These are phyloP conservation scores for Lindgomyces ingoldianus DNA, from an alignment of 495 filamentous ascomycete genomes.

Conservation along the genomic window DNA sequence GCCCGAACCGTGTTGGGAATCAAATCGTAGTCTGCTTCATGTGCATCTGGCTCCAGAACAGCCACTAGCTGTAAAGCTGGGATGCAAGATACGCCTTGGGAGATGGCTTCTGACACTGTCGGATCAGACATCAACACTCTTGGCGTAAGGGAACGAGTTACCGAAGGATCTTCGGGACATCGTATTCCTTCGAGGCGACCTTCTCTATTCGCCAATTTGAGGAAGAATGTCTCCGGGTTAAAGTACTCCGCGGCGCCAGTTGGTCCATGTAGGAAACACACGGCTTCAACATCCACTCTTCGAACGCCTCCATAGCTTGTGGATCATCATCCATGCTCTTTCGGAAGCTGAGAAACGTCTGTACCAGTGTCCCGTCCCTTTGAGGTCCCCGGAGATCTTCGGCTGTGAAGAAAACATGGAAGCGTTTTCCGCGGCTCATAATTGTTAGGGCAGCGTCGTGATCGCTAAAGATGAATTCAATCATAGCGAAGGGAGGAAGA, in stretches of 20 bases:
- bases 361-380: not conserved
- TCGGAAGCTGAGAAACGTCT: not conserved
- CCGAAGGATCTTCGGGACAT: not conserved
- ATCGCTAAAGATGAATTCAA: not conserved
- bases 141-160: not conserved
- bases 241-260: not conserved
- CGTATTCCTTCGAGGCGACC: conserved; percentile 3
- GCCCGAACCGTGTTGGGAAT: not conserved
- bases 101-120: not conserved
- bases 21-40: conserved; percentile 5
- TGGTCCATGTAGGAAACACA: not conserved
- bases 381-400: conserved; percentile 1
- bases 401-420: not conserved
- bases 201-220: not conserved
- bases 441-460: not conserved
- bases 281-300: not conserved
- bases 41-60: not conserved
- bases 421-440: conserved; percentile 1
- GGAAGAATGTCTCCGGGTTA: not conserved
- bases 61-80: not conserved
- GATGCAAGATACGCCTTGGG: not conserved
- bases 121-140: conserved; percentile 1
- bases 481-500: not conserved
- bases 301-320: not conserved
- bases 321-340: conserved; percentile 1